Percentiles rank a stretch among this genome's conserved stretches.
Evolutionary conservation across 495 filamentous ascomycete species (phyloP).

Genomic region (Beverwykella pulmonaria): DNA sequence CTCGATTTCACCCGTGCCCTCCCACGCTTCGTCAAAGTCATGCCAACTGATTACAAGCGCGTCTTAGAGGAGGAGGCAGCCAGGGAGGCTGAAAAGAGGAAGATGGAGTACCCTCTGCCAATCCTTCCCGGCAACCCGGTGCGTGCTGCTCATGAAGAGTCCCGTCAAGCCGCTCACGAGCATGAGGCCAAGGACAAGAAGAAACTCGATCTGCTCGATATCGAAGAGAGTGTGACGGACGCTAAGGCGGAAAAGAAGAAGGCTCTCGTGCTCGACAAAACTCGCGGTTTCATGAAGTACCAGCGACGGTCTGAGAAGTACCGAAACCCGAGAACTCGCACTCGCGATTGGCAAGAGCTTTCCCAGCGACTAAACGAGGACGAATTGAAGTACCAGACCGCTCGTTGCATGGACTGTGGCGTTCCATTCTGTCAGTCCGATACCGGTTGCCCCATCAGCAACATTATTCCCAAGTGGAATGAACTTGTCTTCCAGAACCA

Average conservation of each 20-base stretch:
- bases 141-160: slow-evolving; percentile 53
- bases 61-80: slow-evolving; percentile 83
- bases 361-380: slow-evolving; percentile 89
- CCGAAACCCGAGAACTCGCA: slow-evolving; percentile 80
- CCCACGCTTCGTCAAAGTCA: slow-evolving; percentile 88
- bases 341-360: slow-evolving; percentile 93
- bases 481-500: slow-evolving; percentile 88
- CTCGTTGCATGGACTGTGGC: slow-evolving; percentile 99
- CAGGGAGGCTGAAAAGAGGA: slow-evolving; percentile 83
- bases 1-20: slow-evolving; percentile 97
- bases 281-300: slow-evolving; percentile 98
- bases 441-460: slow-evolving; percentile 92
- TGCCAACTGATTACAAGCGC: slow-evolving; percentile 97
- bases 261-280: slow-evolving; percentile 95
- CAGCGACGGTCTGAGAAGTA: slow-evolving; percentile 94
- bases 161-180: slow-evolving; percentile 64
- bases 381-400: slow-evolving; percentile 97
- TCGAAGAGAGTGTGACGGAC: slow-evolving; percentile 91
- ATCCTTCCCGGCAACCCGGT: slow-evolving; percentile 65
- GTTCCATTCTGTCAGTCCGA: slow-evolving; percentile 99
- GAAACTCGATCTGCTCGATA: slow-evolving; percentile 84
- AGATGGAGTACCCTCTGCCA: slow-evolving; percentile 81
- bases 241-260: slow-evolving; percentile 90
- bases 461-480: slow-evolving; percentile 99
- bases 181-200: slow-evolving; percentile 60